Conservation (phyloP, 257 asterid species). For the Solanum sitiens region DNA sequence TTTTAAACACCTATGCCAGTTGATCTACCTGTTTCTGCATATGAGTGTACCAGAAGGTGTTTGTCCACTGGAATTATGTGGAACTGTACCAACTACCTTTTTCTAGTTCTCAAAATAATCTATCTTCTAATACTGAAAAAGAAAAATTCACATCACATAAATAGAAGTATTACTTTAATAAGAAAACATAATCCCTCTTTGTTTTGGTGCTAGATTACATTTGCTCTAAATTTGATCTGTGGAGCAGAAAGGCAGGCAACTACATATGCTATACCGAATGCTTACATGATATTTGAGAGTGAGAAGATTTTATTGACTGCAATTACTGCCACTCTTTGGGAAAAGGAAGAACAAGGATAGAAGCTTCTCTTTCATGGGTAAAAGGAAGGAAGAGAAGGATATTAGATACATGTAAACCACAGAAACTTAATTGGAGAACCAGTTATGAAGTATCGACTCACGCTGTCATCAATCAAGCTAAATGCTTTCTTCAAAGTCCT, state of each 20-base stretch:
- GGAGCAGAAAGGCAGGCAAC: background rate
- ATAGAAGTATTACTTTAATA: background rate
- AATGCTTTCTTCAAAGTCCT: constrained; percentile 87
- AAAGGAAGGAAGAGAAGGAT: background rate
- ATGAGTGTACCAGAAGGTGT: background rate
- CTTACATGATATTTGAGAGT: background rate
- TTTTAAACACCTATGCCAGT: background rate
- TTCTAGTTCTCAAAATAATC: background rate
- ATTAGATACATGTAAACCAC: background rate
- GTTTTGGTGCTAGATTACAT: background rate
- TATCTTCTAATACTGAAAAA: background rate
- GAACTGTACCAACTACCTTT: background rate
- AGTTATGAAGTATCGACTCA: constrained; percentile 29
- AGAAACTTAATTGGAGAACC: background rate
- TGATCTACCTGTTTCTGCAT: background rate
- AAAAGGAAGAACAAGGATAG: background rate
- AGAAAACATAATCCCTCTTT: background rate
- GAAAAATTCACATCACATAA: background rate
- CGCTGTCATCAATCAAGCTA: constrained; percentile 49
- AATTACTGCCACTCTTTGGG: background rate
- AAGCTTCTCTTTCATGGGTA: background rate
- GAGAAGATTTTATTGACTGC: background rate
- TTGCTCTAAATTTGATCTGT: background rate
- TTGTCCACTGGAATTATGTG: background rate
- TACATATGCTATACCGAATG: background rate